Base-by-base conservation (phyloP, 106 monocot genomes). In the Dendrobium chrysotoxum region DNA sequence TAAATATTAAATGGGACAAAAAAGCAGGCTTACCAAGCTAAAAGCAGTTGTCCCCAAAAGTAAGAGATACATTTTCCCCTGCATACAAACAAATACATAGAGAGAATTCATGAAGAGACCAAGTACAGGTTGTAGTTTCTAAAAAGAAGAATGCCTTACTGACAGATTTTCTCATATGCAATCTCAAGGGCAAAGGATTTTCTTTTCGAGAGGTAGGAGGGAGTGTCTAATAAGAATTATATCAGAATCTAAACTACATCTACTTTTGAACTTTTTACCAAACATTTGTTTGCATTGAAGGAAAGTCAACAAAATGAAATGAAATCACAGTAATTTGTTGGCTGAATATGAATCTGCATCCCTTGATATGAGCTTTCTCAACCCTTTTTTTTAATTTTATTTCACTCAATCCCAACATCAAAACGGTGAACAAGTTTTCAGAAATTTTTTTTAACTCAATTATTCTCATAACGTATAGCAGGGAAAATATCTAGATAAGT, bases 61-160 rank as follows among this genome's bases (percentile, higher is more conserved):
- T 64, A 98, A 78, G 10, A 95, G 97, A 87, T 98, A 98, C 92
- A 98, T 95, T 83, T 91, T 94, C 3, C 91, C 94, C 97, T 98
- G 78, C 17, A 86, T 0, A 67, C 12, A 31, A 53, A 20, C 76
- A 79, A 38, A 54, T n/a, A 64, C 17, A 40, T 31, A 45, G 45
- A 82, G 55, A 53, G 21, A 76, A 67, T n/a, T 5, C 46, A 76
- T 53, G 45, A 9, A 47, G 45, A 35, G 70, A 11, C 70, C 70
- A 70, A 70, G 8, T 31, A 35, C 31, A 31, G 30, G 31, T 17
- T 31, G 70, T 35, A 28, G 70, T 35, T 70, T 70, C 70, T 35
- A 70, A 8, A 70, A 70, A 28, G 35, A 70, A 15, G 13, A 70
- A 70, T 15, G 31, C 4, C 12, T 61, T 61, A n/a, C 61, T 61